Percentiles rank a stretch among this genome's conserved stretches.
phyloP scores from a whole-genome alignment of 768 basidiomycete species.

The Lactarius pseudohatsudake region DNA sequence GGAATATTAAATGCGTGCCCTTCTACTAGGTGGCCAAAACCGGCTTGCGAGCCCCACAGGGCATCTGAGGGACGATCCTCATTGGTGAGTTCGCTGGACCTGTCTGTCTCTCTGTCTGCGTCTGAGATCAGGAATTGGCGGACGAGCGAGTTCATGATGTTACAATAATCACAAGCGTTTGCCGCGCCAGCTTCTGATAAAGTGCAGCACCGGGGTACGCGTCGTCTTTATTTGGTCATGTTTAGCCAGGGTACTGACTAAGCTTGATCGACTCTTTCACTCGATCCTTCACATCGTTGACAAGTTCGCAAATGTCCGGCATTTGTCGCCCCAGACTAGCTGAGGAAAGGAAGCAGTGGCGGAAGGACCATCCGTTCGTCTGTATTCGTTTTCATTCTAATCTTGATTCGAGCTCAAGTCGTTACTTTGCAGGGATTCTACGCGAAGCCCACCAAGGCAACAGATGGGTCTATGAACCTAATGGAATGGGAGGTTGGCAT shows the following conservation, averaged over 20 bases:
- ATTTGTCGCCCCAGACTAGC: constrained; percentile 91
- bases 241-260: constrained; percentile 4
- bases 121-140: constrained; percentile 63
- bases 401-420: constrained; percentile 5
- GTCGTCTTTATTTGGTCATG: constrained; percentile 23
- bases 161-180: background rate
- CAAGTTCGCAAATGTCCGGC: constrained; percentile 62
- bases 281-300: background rate
- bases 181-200: constrained; percentile 17
- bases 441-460: constrained; percentile 85
- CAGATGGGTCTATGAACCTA: constrained; percentile 93
- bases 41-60: constrained; percentile 84
- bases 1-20: constrained; percentile 77
- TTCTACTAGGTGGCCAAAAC: constrained; percentile 70
- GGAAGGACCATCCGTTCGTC: constrained; percentile 98
- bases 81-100: constrained; percentile 51
- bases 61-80: constrained; percentile 64
- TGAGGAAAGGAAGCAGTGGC: constrained; percentile 98
- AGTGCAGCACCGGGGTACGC: constrained; percentile 3
- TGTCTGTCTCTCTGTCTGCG: constrained; percentile 48
- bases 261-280: background rate
- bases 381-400: constrained; percentile 37
- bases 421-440: constrained; percentile 78
- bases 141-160: constrained; percentile 69
- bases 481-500: constrained; percentile 99